Evolutionary conservation across 345 rosid genomes (phyloP), one percentile per base, ranked within the genome.

Genomic region (Populus alba): DNA sequence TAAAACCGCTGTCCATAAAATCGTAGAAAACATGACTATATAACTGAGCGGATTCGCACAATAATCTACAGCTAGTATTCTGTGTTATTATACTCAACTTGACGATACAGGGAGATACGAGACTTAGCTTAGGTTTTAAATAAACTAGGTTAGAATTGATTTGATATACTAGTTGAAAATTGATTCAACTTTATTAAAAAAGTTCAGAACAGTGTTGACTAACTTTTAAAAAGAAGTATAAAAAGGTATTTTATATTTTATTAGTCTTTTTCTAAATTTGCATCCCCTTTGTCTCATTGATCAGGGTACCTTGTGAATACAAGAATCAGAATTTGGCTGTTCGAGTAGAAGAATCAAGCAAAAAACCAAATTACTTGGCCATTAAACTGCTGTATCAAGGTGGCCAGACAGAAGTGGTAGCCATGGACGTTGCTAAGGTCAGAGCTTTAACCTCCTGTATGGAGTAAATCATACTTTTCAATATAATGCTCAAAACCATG

Each of bases 401-500:
- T 27, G 99, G 99, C 12, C 98, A 96, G 82, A 96, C 99, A 1
- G 98, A 96, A 74, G 75, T 96, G 0, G 98, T 96, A 15, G 91
- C 79, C 69, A 81, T 94, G 4, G 98, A 94, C 80, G 87, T 94
- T 10, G 97, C 98, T 31, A 83, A 82, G 82, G 92, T 89, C 17
- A 73, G 83, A 75, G 83, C 72, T 22, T 9, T 2, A 66, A 39
- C 38, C 4, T 15, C 27, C 16, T 16, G 3, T 4, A 3, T 57
- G 63, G 25, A 57, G 22, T 27, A 5, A 17, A 11, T 39, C 16
- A 59, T 31, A 79, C 9, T 55, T 66, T 11, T 3, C 9, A 9
- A 9, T n/a, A 9, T n/a, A 8, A 39, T 17, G 18, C 51, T 13
- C 23, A 18, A 51, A 51, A 37, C 18, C 23, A 1, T 13, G 55